A percentile compares a stretch with the other conserved stretches of the same genome.
Conservation (phyloP, 2,329 filamentous ascomycete species). For the Nannizziopsis barbatae region DNA sequence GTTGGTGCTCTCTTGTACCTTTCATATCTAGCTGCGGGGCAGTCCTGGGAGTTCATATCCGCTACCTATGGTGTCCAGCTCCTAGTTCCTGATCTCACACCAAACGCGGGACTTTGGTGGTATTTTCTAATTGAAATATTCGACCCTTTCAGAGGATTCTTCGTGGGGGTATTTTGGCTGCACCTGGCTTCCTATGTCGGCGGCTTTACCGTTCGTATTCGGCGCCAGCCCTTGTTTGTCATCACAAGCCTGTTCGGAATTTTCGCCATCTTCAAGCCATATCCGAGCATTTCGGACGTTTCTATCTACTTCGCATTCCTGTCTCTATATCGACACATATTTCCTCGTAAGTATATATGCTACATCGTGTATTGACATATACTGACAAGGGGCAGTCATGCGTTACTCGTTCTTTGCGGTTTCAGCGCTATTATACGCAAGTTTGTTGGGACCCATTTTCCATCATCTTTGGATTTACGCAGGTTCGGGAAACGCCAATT, state of each 20-base stretch:
- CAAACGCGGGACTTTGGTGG: conserved; percentile 97
- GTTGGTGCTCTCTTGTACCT: conserved; percentile 55
- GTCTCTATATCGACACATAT: conserved; percentile 79
- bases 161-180: conserved; percentile 95
- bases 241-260: conserved; percentile 76
- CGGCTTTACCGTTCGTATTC: conserved; percentile 70
- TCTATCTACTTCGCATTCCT: conserved; percentile 74
- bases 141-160: conserved; percentile 93
- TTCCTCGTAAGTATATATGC: conserved; percentile 51
- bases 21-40: conserved; percentile 60
- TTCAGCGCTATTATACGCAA: conserved; percentile 73
- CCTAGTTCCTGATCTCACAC: conserved; percentile 79
- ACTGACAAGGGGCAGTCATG: conserved; percentile 52
- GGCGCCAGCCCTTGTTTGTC: conserved; percentile 75
- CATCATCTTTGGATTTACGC: conserved; percentile 98
- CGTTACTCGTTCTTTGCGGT: conserved; percentile 82
- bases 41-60: conserved; percentile 75
- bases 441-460: conserved; percentile 83
- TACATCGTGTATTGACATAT: neutral
- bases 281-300: conserved; percentile 83
- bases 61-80: conserved; percentile 92
- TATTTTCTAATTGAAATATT: conserved; percentile 99
- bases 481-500: conserved; percentile 94
- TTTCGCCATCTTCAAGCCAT: conserved; percentile 92
- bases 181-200: conserved; percentile 84